Percentiles rank a stretch among this genome's conserved stretches.
Conservation (phyloP, 140 eudicot genomes). For the Stevia rebaudiana region DNA sequence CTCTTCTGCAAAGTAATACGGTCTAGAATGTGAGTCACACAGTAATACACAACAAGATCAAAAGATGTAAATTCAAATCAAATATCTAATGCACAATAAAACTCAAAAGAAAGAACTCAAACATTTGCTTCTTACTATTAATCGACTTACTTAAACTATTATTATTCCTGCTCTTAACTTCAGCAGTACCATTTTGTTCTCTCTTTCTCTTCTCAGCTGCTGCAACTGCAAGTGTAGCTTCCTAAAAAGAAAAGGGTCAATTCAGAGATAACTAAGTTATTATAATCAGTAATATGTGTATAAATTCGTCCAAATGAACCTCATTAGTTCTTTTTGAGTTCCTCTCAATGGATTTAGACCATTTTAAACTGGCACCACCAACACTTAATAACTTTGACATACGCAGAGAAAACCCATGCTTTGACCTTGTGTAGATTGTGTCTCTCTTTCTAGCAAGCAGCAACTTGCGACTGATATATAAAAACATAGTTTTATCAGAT, state of each 20-base stretch:
- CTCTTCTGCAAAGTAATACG: constrained; percentile 77
- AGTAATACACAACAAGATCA: background rate
- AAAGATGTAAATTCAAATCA: no score
- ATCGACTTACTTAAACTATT: constrained; percentile 52
- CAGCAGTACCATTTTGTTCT: constrained; percentile 37
- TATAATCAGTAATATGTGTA: background rate
- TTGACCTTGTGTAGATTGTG: constrained; percentile 71
- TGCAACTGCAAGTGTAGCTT: constrained; percentile 87
- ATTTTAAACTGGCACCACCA: constrained; percentile 80
- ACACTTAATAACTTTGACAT: constrained; percentile 83
- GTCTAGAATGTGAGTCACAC: background rate
- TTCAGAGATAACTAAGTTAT: constrained; percentile 5
- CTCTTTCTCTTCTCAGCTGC: constrained; percentile 56
- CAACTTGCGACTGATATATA: constrained; percentile 54
- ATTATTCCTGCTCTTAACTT: constrained; percentile 36
- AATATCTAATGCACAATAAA: background rate
- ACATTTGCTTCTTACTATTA: constrained; percentile 29
- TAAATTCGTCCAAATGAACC: constrained; percentile 39
- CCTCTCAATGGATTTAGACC: constrained; percentile 89
- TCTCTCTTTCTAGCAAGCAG: constrained; percentile 71
- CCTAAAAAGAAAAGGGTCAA: constrained; percentile 39
- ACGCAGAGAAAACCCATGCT: constrained; percentile 77
- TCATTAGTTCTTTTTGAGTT: constrained; percentile 71
- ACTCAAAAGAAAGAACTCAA: background rate
- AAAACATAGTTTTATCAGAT: constrained; percentile 8